phyloP scores from a whole-genome alignment of 2,329 filamentous ascomycete species.

The Alternaria angustiovoidea region DNA sequence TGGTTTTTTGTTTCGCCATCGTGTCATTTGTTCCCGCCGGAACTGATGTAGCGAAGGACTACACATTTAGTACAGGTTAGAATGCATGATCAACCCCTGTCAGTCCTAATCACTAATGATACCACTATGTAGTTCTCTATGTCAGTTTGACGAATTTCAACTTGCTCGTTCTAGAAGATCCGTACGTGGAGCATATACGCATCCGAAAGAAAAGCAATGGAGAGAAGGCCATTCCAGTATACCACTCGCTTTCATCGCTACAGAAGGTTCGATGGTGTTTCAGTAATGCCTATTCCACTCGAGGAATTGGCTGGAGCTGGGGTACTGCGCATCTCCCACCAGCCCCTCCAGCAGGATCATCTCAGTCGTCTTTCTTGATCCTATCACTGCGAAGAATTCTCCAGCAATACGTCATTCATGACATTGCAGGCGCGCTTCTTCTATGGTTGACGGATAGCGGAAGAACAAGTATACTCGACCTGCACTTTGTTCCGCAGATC shows the following conservation, averaged over 20 bases:
- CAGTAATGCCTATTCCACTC: background rate
- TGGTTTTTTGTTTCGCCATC: background rate
- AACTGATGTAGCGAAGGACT: background rate
- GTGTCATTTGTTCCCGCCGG: background rate
- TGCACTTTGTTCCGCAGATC: background rate
- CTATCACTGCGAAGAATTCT: background rate
- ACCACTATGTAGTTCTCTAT: background rate
- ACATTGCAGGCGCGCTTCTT: background rate
- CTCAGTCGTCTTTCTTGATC: background rate
- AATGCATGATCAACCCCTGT: background rate
- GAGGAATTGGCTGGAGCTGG: background rate
- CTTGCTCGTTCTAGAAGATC: background rate
- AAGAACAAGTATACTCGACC: constrained; percentile 3
- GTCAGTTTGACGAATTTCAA: background rate
- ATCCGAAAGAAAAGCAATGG: background rate
- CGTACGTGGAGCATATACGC: background rate
- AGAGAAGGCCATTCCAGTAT: background rate
- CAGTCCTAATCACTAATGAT: background rate
- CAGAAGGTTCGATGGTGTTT: background rate
- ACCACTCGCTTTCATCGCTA: background rate
- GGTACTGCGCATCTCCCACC: background rate
- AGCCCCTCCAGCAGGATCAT: background rate
- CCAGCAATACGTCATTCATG: background rate
- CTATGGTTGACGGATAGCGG: background rate
- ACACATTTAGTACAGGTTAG: background rate